These are phyloP conservation scores for Massarina eburnea DNA, from an alignment of 2,329 filamentous ascomycete species.

Conservation along the genomic window DNA sequence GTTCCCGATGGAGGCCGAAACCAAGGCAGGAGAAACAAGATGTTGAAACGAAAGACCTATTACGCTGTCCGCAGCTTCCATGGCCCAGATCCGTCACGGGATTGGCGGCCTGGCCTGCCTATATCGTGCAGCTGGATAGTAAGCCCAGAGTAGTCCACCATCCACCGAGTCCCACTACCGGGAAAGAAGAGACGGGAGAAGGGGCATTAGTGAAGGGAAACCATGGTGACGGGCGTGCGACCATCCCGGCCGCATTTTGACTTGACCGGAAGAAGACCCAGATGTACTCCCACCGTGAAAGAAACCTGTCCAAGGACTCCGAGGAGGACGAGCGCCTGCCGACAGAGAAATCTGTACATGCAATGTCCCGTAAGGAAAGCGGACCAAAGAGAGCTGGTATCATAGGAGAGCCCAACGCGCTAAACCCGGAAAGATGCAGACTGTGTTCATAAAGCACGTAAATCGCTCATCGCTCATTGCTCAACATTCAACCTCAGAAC, in stretches of 20 bases:
- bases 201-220: constrained; percentile 11
- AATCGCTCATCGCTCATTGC: constrained; percentile 19
- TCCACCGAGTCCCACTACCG: constrained; percentile 16
- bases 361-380: constrained; percentile 30
- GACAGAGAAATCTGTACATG: constrained; percentile 30
- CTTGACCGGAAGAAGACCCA: constrained; percentile 20
- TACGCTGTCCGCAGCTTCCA: no score
- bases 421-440: constrained; percentile 39
- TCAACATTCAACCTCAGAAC: constrained; percentile 31
- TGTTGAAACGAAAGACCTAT: constrained; percentile 26
- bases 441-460: constrained; percentile 44
- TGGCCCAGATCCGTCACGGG: constrained; percentile 15
- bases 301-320: constrained; percentile 26
- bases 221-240: constrained; percentile 9
- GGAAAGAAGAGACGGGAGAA: constrained; percentile 13
- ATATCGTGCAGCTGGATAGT: constrained; percentile 27
- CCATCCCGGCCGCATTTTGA: constrained; percentile 15
- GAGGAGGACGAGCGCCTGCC: constrained; percentile 31
- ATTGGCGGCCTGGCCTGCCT: constrained; percentile 16
- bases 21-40: constrained; percentile 17
- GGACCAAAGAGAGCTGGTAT: constrained; percentile 39
- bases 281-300: constrained; percentile 25
- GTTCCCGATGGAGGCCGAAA: constrained; percentile 28
- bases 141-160: constrained; percentile 16
- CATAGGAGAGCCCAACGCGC: constrained; percentile 33